These are phyloP conservation scores for Fonsecaea nubica DNA, from an alignment of 2,329 filamentous ascomycete genomes.

Conservation along the genomic window DNA sequence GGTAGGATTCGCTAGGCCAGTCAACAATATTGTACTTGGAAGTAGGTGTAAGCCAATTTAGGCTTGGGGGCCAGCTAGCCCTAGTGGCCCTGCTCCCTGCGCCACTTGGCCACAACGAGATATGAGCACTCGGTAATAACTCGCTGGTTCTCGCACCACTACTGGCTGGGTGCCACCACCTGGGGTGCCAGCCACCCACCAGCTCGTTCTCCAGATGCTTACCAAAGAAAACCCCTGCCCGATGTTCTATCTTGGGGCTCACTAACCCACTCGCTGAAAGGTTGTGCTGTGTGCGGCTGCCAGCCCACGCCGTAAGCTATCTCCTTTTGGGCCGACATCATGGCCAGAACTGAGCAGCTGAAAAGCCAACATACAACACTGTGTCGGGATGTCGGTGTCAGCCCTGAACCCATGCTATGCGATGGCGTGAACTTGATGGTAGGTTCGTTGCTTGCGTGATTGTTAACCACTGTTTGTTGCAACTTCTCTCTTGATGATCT, in stretches of 20 bases:
- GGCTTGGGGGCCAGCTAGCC: conserved; percentile 3
- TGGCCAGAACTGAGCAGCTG: conserved; percentile 7
- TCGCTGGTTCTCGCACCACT: no score
- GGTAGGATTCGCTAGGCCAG: background rate
- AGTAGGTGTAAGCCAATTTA: conserved; percentile 13
- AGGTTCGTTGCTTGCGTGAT: background rate
- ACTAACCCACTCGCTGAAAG: conserved; percentile 11
- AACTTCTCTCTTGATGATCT: conserved; percentile 7
- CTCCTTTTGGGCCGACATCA: conserved; percentile 8
- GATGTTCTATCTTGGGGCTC: conserved; percentile 29
- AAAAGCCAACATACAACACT: background rate
- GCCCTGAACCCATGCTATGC: conserved; percentile 1
- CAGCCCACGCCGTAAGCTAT: conserved; percentile 21
- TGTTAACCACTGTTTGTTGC: conserved; percentile 9
- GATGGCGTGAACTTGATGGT: conserved; percentile 7
- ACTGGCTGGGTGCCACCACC: no score
- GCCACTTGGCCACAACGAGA: background rate
- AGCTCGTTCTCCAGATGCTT: conserved; percentile 10
- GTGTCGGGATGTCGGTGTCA: conserved; percentile 22
- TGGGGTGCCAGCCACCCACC: background rate
- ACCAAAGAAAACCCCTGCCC: conserved; percentile 19
- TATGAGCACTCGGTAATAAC: no score
- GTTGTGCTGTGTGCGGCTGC: conserved; percentile 3
- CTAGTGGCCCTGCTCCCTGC: background rate
- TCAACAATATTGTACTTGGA: background rate